Evolutionary conservation across 2,329 filamentous ascomycete genomes (phyloP), one percentile per base, ranked within the genome.

Genomic region (Talaromyces sp.): DNA sequence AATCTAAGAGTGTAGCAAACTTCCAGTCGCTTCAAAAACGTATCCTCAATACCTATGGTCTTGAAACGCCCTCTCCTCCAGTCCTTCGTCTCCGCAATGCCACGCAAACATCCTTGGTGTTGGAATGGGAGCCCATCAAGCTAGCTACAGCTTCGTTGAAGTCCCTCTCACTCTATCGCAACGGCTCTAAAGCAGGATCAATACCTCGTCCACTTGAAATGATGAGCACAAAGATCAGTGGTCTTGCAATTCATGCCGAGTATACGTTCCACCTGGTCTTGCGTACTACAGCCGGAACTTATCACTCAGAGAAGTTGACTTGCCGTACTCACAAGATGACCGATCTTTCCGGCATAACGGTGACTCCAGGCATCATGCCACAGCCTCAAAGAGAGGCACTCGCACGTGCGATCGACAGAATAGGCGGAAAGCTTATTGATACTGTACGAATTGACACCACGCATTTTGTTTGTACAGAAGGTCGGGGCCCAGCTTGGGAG

Each of bases 301-400:
- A 88, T 71, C 84, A 85, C 65, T 95, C 90, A 74, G 91, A 96
- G 67, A 91, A 90, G 75, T 83, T 99, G 59, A 84, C 85, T 3
- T 92, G 96, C 63, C 87, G 89, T 72, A 99, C 95, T 52, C 95
- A 99, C 81, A 96, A 97, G 82, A 97, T 99, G 93, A 98, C 93
- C 42, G 93, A 99, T 75, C 82, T 99, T 58, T 93, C 90, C 68
- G 95, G 95, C 63, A 93, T 99, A 76, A 98, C 93, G 25, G 90
- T 99, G 69, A 96, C 93, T 2, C 89, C 92, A 0, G 95, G 95
- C 58, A 85, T 96, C 69, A 83, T 99, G 76, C 90, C 93, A 1
- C 82, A 85, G 7, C 81, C 87, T 60, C 81, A 88, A 61, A 87
- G 86, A 72, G 91, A 96, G 68, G 87, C 84, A 65, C 83, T 99